Evolutionary conservation across 495 filamentous ascomycete species (phyloP).

Genomic region (Trichoderma orchidacearum): DNA sequence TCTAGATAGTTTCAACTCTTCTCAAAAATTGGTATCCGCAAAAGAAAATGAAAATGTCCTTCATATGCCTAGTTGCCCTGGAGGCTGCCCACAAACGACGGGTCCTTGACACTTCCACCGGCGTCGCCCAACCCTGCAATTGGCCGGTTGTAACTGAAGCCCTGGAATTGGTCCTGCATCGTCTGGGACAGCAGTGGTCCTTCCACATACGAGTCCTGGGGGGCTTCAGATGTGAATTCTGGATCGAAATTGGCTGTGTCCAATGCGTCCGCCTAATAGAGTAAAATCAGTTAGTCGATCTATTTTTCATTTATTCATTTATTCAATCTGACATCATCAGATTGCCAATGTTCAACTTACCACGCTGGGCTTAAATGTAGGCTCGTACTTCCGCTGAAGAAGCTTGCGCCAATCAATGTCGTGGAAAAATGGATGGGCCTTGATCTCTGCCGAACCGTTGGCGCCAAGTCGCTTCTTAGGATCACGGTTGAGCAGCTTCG

Average conservation of each 20-base stretch:
- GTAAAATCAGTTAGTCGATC: slow-evolving; percentile 4
- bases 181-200: slow-evolving; percentile 83
- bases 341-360: slow-evolving; percentile 47
- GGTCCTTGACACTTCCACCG: slow-evolving; percentile 86
- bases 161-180: slow-evolving; percentile 89
- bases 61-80: slow-evolving; percentile 14
- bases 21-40: neutral
- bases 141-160: slow-evolving; percentile 94
- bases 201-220: slow-evolving; percentile 87
- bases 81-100: slow-evolving; percentile 41
- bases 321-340: neutral
- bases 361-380: slow-evolving; percentile 94
- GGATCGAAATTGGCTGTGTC: slow-evolving; percentile 88
- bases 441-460: slow-evolving; percentile 94
- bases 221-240: slow-evolving; percentile 81
- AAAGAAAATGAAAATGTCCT: neutral
- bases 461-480: slow-evolving; percentile 77
- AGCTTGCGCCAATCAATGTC: slow-evolving; percentile 98
- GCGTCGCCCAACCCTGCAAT: slow-evolving; percentile 87
- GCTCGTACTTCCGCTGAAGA: slow-evolving; percentile 94
- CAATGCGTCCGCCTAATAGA: slow-evolving; percentile 61
- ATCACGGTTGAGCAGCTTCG: slow-evolving; percentile 78
- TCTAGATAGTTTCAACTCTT: slow-evolving; percentile 1
- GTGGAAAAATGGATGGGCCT: slow-evolving; percentile 97
- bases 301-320: neutral